phyloP scores from a whole-genome alignment of 305 asterid genomes.

The Solanum hybrid region DNA sequence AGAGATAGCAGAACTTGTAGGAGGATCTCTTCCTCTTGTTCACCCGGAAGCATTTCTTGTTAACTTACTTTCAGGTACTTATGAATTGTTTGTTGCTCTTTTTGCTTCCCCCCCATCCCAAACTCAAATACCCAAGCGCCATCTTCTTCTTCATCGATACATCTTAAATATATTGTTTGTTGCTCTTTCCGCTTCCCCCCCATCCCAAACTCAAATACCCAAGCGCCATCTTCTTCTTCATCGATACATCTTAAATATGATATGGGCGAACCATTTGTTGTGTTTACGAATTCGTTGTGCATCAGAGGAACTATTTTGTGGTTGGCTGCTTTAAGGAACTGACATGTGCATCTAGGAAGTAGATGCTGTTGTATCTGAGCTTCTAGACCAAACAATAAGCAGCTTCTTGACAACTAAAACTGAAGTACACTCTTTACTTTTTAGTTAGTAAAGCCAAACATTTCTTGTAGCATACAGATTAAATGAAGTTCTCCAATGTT shows the following conservation, averaged over 20 bases:
- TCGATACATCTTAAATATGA: not conserved
- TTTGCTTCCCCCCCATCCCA: not conserved
- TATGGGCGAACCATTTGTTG: not conserved
- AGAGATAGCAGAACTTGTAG: constrained; percentile 58
- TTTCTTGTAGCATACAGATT: not conserved
- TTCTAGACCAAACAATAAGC: not conserved
- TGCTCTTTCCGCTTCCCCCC: not conserved
- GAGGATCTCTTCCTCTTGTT: constrained; percentile 70
- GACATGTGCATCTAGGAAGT: not conserved
- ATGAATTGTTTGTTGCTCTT: not conserved
- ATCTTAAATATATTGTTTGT: not conserved
- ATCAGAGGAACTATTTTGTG: not conserved
- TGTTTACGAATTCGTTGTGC: not conserved
- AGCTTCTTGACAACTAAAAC: not conserved
- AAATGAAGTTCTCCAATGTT: not conserved
- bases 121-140: not conserved
- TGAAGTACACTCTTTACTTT: not conserved
- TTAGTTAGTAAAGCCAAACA: not conserved
- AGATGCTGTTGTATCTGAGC: not conserved
- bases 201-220: not conserved
- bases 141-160: not conserved
- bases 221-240: not conserved
- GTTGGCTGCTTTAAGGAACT: not conserved
- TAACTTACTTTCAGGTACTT: constrained; percentile 68
- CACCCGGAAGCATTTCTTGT: constrained; percentile 75